Evolutionary conservation across 768 basidiomycete species (phyloP), one percentile per base, ranked within the genome.

Genomic region (Pholiota microspora): DNA sequence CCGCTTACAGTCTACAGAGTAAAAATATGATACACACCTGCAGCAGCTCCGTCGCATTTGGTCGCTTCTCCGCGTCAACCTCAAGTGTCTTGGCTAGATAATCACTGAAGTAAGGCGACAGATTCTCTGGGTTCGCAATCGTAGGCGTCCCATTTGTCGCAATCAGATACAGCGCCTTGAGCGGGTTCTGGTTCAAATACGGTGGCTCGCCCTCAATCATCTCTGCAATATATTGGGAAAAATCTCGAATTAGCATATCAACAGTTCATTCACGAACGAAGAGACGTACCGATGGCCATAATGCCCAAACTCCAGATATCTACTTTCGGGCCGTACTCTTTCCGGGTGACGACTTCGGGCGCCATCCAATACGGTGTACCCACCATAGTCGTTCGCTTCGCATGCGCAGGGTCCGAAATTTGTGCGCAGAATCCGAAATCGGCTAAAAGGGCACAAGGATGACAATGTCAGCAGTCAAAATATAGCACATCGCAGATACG

Each of bases 291-390:
- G 60, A 97, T 91, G 42, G 94, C 90, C 84, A 96, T 97, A 76
- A 98, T 97, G 3, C 94, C 94, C 59, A 97, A 73, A 68, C 87
- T 90, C 94, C 95, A 97, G 54, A 98, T 93, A 64, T 97, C 95
- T n/a, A 98, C 95, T 68, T 98, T 98, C 12, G 95, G 91, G 0
- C 95, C 95, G 69, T 97, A 97, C 72, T 97, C 95, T 70, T 97
- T 97, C 51, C 94, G 85, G 23, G 94, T 98, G 59, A 97, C 95
- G 45, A 98, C 95, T 69, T 98, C 95, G 0, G 95, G 95, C 0
- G 95, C 95, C 95, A 98, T 97, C 95, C 95, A 98, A 69, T 98
- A 98, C 1, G 95, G 95, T 0, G 95, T 97, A 2, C 95, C 95
- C 47, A 98, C 94, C 95, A 98, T 98, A 31, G 95, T 97, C 31